These are phyloP conservation scores for Hylodesmum podocarpum DNA, from an alignment of 306 rosid species.

Conservation along the genomic window DNA sequence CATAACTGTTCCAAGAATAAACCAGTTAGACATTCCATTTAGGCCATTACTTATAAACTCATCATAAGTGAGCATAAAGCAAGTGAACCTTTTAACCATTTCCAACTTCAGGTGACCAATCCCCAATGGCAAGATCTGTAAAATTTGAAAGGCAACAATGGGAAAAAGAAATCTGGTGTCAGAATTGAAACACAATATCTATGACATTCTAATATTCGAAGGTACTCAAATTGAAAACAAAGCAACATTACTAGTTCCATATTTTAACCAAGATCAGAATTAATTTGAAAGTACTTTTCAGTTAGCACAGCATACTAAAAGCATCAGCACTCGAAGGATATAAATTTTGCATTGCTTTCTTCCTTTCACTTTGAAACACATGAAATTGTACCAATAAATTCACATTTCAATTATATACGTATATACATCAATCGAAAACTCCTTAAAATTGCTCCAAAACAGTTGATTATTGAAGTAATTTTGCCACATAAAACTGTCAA, in stretches of 20 bases:
- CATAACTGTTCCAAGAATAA: constrained; percentile 61
- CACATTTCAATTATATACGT: background rate
- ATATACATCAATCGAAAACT: background rate
- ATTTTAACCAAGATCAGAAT: constrained; percentile 2
- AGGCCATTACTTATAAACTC: constrained; percentile 15
- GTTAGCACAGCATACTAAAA: background rate
- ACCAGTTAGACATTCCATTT: constrained; percentile 25
- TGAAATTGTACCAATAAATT: background rate
- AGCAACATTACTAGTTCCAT: constrained; percentile 4
- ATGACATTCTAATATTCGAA: background rate
- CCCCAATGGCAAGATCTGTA: constrained; percentile 33
- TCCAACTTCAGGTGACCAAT: constrained; percentile 45
- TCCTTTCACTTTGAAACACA: constrained; percentile 7
- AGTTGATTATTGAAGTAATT: background rate
- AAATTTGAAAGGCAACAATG: constrained; percentile 26
- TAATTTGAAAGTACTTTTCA: background rate
- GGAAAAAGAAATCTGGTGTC: constrained; percentile 11
- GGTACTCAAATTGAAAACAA: constrained; percentile 10
- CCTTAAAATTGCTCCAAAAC: background rate
- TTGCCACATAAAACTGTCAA: background rate
- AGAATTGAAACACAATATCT: constrained; percentile 19
- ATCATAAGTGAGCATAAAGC: background rate
- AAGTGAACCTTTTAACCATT: constrained; percentile 75
- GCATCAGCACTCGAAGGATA: background rate
- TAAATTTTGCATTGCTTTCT: background rate